Evolutionary conservation across 441 rosid species (phyloP), one percentile per base, ranked within the genome.

Genomic region (Pelargonium citronellum): DNA sequence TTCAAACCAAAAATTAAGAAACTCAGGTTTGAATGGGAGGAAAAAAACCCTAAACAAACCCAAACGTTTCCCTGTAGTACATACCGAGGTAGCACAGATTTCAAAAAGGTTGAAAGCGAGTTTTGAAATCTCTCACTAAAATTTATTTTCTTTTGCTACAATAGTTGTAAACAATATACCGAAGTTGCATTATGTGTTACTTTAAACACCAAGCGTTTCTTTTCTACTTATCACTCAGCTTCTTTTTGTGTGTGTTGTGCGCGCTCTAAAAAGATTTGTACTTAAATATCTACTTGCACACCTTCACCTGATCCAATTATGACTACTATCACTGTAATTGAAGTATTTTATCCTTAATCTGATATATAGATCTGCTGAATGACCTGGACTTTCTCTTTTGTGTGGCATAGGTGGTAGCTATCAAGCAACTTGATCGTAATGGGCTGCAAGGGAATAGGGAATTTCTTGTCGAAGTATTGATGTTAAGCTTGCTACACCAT

Each of bases 401-500:
- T 53, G 15, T 49, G 57, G 13, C 5, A 49, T 49, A 49, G 57
- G 84, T 92, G 71, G 98, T 85, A 63, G 96, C 98, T 47, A 91
- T 92, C 73, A 92, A 92, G 85, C 96, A 90, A 81, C 91, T 89
- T 43, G 96, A 90, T 76, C 89, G 89, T 20, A 87, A 88, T 79
- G 92, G 96, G 57, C 81, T 88, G 68, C 96, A 92, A 86, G 97
- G 96, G 79, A 86, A 89, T 74, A 80, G 90, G 74, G 97, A 92
- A 81, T 92, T 92, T 75, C 83, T 90, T 65, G 88, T 87, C 3
- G 95, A 92, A 83, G 87, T 90, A 44, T 77, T 84, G 75, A 85
- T 84, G 93, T 83, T 92, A 76, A 90, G 96, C 83, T 77, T 81
- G 20, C 92, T 92, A 75, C 91, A 85, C 75, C 90, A 92, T 81